Evolutionary conservation across 1,139 yeast genomes (phyloP).

Genomic region (Debaryomyces psychrophilus): DNA sequence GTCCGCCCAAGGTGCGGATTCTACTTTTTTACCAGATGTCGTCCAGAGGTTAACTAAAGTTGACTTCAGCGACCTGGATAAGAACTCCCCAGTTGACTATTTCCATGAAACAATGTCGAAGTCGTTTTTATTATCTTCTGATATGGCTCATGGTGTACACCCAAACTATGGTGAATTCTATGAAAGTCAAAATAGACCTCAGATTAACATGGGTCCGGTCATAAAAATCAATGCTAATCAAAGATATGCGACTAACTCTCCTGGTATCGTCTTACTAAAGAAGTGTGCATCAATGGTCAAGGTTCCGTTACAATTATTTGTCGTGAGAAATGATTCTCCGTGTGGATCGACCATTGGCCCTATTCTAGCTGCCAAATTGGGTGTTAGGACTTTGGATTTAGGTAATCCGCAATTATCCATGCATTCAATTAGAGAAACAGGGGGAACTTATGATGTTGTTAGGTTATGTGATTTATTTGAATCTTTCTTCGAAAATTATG

Average conservation of each 20-base stretch:
- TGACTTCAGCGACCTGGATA: constrained; percentile 21
- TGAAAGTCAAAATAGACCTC: constrained; percentile 79
- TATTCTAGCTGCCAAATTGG: constrained; percentile 82
- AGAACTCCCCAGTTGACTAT: constrained; percentile 19
- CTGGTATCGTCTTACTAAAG: constrained; percentile 81
- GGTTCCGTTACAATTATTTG: constrained; percentile 81
- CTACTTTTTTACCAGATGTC: constrained; percentile 82
- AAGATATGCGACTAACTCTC: constrained; percentile 90
- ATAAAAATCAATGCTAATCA: constrained; percentile 94
- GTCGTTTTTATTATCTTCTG: constrained; percentile 89
- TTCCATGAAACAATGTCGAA: constrained; percentile 72
- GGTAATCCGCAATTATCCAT: constrained; percentile 94
- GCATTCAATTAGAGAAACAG: constrained; percentile 96
- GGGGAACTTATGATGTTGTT: constrained; percentile 76
- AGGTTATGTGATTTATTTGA: constrained; percentile 63
- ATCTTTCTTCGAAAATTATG: constrained; percentile 55
- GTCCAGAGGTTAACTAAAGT: constrained; percentile 64
- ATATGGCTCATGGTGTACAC: constrained; percentile 96
- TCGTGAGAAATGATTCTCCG: constrained; percentile 87
- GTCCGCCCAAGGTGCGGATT: constrained; percentile 96
- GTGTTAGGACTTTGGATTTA: constrained; percentile 85
- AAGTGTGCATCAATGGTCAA: constrained; percentile 66
- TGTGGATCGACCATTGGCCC: constrained; percentile 99
- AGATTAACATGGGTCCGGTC: constrained; percentile 86
- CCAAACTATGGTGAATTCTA: constrained; percentile 83